Conservation (phyloP, 805 yeast genomes). For the Cyberlindnera euphorbiiphila region DNA sequence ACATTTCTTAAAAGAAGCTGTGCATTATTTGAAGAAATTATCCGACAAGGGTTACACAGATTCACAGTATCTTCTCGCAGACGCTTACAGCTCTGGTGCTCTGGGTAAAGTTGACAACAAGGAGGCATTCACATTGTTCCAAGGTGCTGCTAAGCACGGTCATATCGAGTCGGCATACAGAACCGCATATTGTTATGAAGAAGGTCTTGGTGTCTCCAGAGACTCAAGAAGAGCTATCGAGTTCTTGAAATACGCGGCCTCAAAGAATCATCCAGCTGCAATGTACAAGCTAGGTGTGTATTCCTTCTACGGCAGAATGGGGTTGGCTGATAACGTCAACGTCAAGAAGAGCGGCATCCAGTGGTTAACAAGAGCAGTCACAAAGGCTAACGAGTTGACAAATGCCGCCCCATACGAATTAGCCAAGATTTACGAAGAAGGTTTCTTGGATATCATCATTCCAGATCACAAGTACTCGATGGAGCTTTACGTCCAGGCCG, state of each 20-base stretch:
- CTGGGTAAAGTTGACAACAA: constrained; percentile 74
- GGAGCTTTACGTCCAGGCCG: constrained; percentile 82
- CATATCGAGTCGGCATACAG: constrained; percentile 90
- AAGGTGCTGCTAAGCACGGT: constrained; percentile 88
- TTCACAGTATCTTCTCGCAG: constrained; percentile 91
- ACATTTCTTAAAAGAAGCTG: constrained; percentile 74
- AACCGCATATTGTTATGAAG: constrained; percentile 87
- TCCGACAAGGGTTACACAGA: constrained; percentile 80
- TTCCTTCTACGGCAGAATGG: constrained; percentile 81
- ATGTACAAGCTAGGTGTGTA: constrained; percentile 90
- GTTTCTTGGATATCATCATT: constrained; percentile 83
- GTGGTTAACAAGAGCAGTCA: constrained; percentile 87
- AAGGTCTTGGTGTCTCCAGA: constrained; percentile 87
- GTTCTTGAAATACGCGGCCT: constrained; percentile 80
- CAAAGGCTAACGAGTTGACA: constrained; percentile 76
- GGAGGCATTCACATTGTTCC: constrained; percentile 74
- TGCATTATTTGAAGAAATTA: constrained; percentile 60
- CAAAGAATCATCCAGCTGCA: constrained; percentile 93
- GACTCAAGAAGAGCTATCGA: constrained; percentile 86
- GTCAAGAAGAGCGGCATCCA: constrained; percentile 84
- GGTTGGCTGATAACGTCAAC: constrained; percentile 60
- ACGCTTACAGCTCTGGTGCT: constrained; percentile 81
- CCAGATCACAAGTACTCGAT: constrained; percentile 81
- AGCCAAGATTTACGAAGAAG: constrained; percentile 77
- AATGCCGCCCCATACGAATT: constrained; percentile 95